Conservation (phyloP, 176 grass and related monocot species). For the Oryza glaberrima region DNA sequence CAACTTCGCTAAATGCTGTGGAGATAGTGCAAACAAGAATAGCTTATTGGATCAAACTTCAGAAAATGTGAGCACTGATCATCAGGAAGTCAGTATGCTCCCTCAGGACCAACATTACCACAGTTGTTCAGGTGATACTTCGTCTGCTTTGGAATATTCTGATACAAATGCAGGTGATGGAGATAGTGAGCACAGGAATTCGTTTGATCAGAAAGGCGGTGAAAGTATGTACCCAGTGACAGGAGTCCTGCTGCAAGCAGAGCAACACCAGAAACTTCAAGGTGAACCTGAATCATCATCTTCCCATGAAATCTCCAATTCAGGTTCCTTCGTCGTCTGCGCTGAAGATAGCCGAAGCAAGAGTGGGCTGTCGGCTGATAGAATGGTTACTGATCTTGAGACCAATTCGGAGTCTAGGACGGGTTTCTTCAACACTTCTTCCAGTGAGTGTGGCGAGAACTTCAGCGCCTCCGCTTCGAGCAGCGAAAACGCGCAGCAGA, state of each 20-base stretch:
- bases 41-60: conserved; percentile 26
- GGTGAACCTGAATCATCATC: neutral
- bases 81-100: neutral
- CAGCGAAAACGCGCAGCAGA: neutral
- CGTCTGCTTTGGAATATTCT: conserved; percentile 31
- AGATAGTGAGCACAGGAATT: conserved; percentile 14
- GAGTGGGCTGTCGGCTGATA: neutral
- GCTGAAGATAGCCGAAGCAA: conserved; percentile 14
- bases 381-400: conserved; percentile 26
- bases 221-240: conserved; percentile 12
- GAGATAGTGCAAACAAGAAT: conserved; percentile 25
- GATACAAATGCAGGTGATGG: conserved; percentile 10
- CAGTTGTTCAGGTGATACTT: conserved; percentile 31
- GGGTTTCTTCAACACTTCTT: conserved; percentile 35
- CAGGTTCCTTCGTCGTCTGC: conserved; percentile 22
- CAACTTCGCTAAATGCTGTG: conserved; percentile 9
- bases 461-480: neutral
- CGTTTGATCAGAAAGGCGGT: conserved; percentile 1
- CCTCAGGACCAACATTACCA: neutral
- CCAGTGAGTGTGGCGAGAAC: neutral
- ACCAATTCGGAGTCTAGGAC: conserved; percentile 29
- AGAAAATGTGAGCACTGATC: conserved; percentile 8
- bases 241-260: conserved; percentile 11
- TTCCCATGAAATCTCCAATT: conserved; percentile 32
- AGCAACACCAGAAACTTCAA: conserved; percentile 4